Percentiles rank a stretch among this genome's conserved stretches.
Conservation (phyloP, 2,329 filamentous ascomycete genomes). For the Hypoxylon sp. region DNA sequence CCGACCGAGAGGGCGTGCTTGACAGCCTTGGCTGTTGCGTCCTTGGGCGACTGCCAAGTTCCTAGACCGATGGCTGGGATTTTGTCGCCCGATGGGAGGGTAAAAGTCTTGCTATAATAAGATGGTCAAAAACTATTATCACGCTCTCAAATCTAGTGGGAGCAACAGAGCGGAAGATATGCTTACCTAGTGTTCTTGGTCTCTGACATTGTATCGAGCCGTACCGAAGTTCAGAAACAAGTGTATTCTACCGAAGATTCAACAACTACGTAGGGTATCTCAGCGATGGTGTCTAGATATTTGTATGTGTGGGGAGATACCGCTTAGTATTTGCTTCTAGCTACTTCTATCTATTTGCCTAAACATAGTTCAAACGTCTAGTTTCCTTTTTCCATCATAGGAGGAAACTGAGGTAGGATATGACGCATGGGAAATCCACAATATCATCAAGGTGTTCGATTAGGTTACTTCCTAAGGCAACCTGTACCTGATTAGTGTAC, state of each 20-base stretch:
- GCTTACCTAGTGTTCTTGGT: constrained; percentile 50
- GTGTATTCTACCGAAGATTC: neutral
- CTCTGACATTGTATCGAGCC: constrained; percentile 46
- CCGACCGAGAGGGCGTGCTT: constrained; percentile 76
- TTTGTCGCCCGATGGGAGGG: constrained; percentile 81
- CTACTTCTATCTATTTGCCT: constrained; percentile 31
- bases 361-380: constrained; percentile 19
- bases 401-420: constrained; percentile 12
- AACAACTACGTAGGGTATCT: neutral
- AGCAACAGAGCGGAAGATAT: neutral
- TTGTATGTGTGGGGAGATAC: constrained; percentile 27
- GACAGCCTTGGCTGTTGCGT: constrained; percentile 79
- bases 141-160: neutral
- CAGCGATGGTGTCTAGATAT: constrained; percentile 19
- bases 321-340: constrained; percentile 31
- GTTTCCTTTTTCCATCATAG: constrained; percentile 18
- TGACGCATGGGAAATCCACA: constrained; percentile 38
- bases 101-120: constrained; percentile 68
- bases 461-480: constrained; percentile 15
- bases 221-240: constrained; percentile 1
- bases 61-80: constrained; percentile 84
- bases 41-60: constrained; percentile 81
- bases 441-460: constrained; percentile 10
- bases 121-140: constrained; percentile 15
- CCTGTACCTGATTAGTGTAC: constrained; percentile 24